A percentile compares a stretch with the other conserved stretches of the same genome.
Evolutionary conservation across 345 rosid genomes (phyloP).

Genomic region (Gossypium bickii): DNA sequence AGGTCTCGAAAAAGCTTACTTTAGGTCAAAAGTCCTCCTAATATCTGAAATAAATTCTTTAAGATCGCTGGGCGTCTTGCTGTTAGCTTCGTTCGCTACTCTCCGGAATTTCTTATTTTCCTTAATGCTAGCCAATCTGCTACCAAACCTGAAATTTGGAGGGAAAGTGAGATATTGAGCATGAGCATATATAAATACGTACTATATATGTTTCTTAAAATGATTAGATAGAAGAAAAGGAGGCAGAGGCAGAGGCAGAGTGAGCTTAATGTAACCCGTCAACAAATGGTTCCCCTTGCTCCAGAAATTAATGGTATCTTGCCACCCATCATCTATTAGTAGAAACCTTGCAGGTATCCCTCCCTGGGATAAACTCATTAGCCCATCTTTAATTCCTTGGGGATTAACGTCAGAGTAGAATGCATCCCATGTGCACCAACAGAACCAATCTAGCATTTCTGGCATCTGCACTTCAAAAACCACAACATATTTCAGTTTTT

Average conservation of each 20-base stretch:
- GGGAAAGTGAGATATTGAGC: neutral
- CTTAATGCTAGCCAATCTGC: conserved; percentile 43
- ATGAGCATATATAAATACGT: neutral
- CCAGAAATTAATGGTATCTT: conserved; percentile 49
- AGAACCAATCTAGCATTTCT: conserved; percentile 49
- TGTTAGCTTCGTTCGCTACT: conserved; percentile 21
- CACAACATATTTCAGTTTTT: neutral
- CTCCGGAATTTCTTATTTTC: conserved; percentile 44
- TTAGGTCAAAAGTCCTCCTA: conserved; percentile 39
- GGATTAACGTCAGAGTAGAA: conserved; percentile 50
- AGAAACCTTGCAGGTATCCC: conserved; percentile 53
- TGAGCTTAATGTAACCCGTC: conserved; percentile 51
- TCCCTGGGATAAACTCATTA: conserved; percentile 47
- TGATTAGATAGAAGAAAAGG: neutral
- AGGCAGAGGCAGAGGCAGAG: neutral
- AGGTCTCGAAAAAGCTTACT: conserved; percentile 27
- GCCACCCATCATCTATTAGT: conserved; percentile 67
- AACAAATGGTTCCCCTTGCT: conserved; percentile 43
- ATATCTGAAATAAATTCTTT: conserved; percentile 48
- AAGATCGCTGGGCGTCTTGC: conserved; percentile 28
- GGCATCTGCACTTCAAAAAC: conserved; percentile 42
- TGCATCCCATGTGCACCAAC: conserved; percentile 73
- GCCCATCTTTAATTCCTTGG: conserved; percentile 50
- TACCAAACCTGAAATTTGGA: conserved; percentile 46
- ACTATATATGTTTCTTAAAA: neutral